These are phyloP conservation scores for Lentinula lateritia DNA, from an alignment of 768 basidiomycete genomes.

Conservation along the genomic window DNA sequence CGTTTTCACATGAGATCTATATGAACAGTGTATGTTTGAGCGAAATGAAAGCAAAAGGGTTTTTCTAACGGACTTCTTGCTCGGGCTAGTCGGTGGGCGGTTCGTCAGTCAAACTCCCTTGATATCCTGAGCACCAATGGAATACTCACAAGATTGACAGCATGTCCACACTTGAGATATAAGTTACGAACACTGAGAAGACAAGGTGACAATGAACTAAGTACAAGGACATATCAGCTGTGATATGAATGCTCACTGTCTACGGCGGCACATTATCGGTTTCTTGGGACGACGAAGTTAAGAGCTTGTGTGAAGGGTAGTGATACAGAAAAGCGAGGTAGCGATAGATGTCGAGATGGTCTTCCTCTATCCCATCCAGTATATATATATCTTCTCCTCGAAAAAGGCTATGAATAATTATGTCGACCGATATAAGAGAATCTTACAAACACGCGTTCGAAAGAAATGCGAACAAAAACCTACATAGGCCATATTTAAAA, in stretches of 20 bases:
- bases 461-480: no score
- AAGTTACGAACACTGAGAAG: slow-evolving; percentile 5
- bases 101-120: background rate
- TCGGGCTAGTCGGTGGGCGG: slow-evolving; percentile 1
- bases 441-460: no score
- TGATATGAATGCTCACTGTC: background rate
- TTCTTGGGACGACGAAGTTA: background rate
- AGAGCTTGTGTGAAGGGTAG: background rate
- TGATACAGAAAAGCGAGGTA: background rate
- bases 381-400: no score
- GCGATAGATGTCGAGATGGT: background rate
- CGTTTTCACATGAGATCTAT: slow-evolving; percentile 4
- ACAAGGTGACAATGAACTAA: background rate
- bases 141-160: background rate
- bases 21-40: background rate
- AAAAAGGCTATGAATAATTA: no score
- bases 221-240: background rate
- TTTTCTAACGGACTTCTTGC: background rate
- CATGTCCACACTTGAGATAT: slow-evolving; percentile 7
- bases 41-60: background rate
- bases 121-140: background rate
- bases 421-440: no score
- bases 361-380: no score
- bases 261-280: background rate
- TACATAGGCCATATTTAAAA: no score